Percentiles rank a stretch among this genome's conserved stretches.
These are phyloP conservation scores for Myriosclerotinia scirpicola DNA, from an alignment of 2,329 filamentous ascomycete genomes.

Conservation along the genomic window DNA sequence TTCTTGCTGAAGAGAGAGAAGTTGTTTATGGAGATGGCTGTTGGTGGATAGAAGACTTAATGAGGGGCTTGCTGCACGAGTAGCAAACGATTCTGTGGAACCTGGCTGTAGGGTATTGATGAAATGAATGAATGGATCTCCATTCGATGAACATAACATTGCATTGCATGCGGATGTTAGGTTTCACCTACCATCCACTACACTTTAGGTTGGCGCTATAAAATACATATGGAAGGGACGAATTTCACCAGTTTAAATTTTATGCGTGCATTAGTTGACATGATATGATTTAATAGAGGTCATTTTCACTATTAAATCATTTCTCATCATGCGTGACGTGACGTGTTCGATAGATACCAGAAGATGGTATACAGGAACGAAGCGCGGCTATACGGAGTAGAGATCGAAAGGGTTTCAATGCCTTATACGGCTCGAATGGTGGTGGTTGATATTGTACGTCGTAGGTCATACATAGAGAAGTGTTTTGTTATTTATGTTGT, in stretches of 20 bases:
- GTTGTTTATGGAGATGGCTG: conserved; percentile 23
- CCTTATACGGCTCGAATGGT: too few species aligned
- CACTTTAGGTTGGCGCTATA: background rate
- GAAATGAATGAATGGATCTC: background rate
- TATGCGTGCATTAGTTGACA: background rate
- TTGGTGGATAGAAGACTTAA: conserved; percentile 14
- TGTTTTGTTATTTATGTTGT: too few species aligned
- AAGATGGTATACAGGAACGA: too few species aligned
- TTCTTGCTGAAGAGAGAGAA: conserved; percentile 37
- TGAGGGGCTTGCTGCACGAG: background rate
- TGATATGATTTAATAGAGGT: too few species aligned
- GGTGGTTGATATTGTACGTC: too few species aligned
- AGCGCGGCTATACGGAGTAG: too few species aligned
- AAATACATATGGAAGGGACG: background rate
- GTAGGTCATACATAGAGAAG: too few species aligned
- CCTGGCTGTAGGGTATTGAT: background rate
- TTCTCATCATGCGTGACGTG: too few species aligned
- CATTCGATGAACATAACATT: background rate
- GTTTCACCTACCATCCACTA: background rate
- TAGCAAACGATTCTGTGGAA: background rate
- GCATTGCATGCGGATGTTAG: background rate
- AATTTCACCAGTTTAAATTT: background rate
- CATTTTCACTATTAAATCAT: too few species aligned
- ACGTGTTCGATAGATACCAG: too few species aligned
- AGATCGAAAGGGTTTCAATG: too few species aligned